Evolutionary conservation across 768 basidiomycete species (phyloP).

Genomic region (Lyophyllum semitale): DNA sequence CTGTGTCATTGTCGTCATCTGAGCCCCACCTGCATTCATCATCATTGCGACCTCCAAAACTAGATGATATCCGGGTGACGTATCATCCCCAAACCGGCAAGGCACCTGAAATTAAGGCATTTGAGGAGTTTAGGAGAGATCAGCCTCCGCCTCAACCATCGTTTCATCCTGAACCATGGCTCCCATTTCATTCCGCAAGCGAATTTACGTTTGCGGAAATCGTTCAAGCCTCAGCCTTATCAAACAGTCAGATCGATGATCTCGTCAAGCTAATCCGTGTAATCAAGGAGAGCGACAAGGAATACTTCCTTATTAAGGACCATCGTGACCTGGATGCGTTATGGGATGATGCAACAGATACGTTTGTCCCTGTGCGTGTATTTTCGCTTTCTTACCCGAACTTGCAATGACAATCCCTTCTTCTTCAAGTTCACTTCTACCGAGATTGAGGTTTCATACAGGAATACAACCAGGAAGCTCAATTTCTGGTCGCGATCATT

Average conservation of each 20-base stretch:
- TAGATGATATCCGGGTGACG: constrained; percentile 13
- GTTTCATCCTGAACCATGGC: constrained; percentile 23
- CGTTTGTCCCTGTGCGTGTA: background rate
- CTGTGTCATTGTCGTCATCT: no score
- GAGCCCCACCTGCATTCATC: no score
- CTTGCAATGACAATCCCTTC: no score
- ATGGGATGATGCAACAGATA: constrained; percentile 19
- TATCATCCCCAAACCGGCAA: constrained; percentile 10
- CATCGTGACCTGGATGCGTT: constrained; percentile 16
- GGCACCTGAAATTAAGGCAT: background rate
- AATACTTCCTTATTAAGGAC: constrained; percentile 20
- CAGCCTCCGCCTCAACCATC: background rate
- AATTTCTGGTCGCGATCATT: constrained; percentile 22
- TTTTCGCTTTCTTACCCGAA: no score
- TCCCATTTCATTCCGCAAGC: constrained; percentile 24
- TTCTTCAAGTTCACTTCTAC: background rate
- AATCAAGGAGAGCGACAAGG: background rate
- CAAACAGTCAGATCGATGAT: constrained; percentile 10
- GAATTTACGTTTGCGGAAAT: constrained; percentile 34
- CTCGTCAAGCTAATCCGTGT: constrained; percentile 22
- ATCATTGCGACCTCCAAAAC: no score
- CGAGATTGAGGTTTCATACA: background rate
- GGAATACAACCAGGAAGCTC: background rate
- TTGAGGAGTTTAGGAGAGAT: background rate
- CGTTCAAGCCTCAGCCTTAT: constrained; percentile 18